Evolutionary conservation across 2,329 filamentous ascomycete species (phyloP).

Genomic region (Stachybotrys echinatus): DNA sequence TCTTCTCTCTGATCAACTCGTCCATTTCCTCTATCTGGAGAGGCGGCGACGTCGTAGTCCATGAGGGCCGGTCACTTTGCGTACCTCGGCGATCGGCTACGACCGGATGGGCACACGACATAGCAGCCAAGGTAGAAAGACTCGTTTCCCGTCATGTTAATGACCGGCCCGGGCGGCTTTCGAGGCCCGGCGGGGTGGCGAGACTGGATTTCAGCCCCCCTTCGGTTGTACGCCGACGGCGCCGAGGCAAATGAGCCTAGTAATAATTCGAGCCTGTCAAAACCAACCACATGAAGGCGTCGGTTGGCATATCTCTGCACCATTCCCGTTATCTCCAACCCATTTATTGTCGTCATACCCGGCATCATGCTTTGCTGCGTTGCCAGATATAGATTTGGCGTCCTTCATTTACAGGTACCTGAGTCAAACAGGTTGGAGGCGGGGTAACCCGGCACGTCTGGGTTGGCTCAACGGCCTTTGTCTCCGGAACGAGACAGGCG

Average conservation of each 20-base stretch:
- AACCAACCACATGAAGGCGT: neutral
- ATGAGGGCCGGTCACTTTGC: too few species aligned
- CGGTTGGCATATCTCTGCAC: too few species aligned
- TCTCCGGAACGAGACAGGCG: neutral
- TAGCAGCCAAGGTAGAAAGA: neutral
- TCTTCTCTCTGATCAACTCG: too few species aligned
- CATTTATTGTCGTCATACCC: too few species aligned
- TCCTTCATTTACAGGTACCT: too few species aligned
- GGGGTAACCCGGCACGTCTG: neutral
- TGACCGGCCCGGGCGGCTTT: neutral
- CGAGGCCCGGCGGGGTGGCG: neutral
- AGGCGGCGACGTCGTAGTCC: too few species aligned
- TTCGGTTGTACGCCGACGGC: neutral
- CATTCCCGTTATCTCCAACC: too few species aligned
- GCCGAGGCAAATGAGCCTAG: too few species aligned
- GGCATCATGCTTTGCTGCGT: too few species aligned
- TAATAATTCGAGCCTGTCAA: too few species aligned
- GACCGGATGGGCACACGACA: neutral
- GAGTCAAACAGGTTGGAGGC: neutral
- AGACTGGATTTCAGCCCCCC: neutral
- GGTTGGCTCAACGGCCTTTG: neutral
- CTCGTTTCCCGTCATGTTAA: neutral
- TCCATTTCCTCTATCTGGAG: too few species aligned
- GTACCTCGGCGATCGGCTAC: neutral
- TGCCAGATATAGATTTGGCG: too few species aligned